Percentiles rank a stretch among this genome's conserved stretches.
Conservation (phyloP, 2,329 filamentous ascomycete species). For the Claviceps sp. region DNA sequence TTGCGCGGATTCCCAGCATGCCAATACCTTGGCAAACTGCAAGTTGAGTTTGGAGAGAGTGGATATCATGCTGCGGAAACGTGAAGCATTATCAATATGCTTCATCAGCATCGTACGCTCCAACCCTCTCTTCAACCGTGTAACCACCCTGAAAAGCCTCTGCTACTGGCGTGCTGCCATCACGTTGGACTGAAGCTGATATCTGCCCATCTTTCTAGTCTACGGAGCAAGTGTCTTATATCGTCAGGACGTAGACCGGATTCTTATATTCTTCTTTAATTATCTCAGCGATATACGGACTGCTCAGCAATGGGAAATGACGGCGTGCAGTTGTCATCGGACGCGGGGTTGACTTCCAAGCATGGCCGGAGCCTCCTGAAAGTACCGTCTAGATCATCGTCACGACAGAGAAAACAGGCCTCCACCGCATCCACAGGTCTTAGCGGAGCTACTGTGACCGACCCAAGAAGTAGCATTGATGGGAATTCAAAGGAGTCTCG, state of each 20-base stretch:
- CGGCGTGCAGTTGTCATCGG: slow-evolving; percentile 26
- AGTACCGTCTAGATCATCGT: slow-evolving; percentile 50
- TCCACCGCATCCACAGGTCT: slow-evolving; percentile 46
- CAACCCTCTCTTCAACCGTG: neutral
- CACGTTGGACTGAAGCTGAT: neutral
- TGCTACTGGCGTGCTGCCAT: neutral
- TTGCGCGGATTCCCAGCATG: neutral
- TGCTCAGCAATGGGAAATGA: slow-evolving; percentile 29
- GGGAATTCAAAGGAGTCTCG: slow-evolving; percentile 53
- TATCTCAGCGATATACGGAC: slow-evolving; percentile 20
- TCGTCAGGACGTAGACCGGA: slow-evolving; percentile 8
- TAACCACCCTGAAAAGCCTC: neutral
- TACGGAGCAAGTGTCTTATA: neutral
- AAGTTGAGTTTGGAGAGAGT: neutral
- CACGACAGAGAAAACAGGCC: slow-evolving; percentile 42
- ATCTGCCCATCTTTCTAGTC: neutral
- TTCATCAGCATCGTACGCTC: neutral
- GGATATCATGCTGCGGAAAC: neutral
- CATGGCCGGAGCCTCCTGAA: slow-evolving; percentile 40
- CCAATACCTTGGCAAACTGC: neutral
- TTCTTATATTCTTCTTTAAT: neutral
- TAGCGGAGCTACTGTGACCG: slow-evolving; percentile 45
- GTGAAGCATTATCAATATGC: neutral
- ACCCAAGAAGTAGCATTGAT: slow-evolving; percentile 48
- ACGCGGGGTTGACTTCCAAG: slow-evolving; percentile 30